Evolutionary conservation across 129 eudicot species (phyloP).

Genomic region (Escallonia rubra): DNA sequence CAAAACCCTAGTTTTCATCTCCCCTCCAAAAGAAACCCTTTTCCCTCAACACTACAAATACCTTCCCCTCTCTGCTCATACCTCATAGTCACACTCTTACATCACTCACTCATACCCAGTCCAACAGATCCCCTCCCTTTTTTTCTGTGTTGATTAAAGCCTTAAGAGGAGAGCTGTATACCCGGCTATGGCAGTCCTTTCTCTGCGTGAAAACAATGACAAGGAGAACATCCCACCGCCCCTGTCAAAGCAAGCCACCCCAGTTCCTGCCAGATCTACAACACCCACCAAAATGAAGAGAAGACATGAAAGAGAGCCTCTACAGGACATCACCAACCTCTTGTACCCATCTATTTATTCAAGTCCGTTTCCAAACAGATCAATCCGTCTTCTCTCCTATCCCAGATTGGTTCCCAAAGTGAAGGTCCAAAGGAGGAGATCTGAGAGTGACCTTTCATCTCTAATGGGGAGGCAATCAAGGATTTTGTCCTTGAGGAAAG

Average conservation of each 20-base stretch:
- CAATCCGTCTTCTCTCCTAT: neutral
- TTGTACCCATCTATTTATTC: constrained; percentile 10
- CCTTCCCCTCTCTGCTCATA: neutral
- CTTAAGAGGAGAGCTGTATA: neutral
- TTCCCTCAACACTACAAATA: neutral
- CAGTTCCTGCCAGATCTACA: too few relatives aligned
- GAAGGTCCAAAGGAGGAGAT: neutral
- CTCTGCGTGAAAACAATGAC: constrained; percentile 8
- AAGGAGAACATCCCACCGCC: constrained; percentile 25
- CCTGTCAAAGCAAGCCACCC: neutral
- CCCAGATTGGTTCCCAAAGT: constrained; percentile 1
- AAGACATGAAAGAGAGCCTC: neutral
- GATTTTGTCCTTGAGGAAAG: constrained; percentile 1
- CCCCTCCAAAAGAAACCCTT: neutral
- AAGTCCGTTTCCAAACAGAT: neutral
- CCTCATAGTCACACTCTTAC: neutral
- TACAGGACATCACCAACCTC: constrained; percentile 21
- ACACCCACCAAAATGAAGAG: constrained; percentile 6
- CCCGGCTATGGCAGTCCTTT: constrained; percentile 11
- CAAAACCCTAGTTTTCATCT: neutral
- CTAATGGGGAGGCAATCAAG: neutral
- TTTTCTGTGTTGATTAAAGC: neutral
- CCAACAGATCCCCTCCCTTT: neutral
- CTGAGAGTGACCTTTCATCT: neutral
- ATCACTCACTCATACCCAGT: neutral